phyloP scores from a whole-genome alignment of 2,329 filamentous ascomycete genomes.

The Emmonsia crescens region DNA sequence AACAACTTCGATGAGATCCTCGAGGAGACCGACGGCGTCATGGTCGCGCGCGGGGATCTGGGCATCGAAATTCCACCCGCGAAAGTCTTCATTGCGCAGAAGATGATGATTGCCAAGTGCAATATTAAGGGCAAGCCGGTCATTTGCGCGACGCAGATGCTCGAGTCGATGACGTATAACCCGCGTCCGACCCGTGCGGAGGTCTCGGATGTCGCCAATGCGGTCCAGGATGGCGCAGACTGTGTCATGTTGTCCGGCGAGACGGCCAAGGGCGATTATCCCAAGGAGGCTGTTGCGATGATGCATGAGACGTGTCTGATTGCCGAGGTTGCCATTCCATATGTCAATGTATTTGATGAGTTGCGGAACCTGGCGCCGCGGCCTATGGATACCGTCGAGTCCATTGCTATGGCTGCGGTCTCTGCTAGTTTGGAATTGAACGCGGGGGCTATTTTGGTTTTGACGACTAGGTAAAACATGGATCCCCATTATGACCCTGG shows the following conservation, averaged over 20 bases:
- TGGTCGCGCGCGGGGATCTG: slow-evolving; percentile 97
- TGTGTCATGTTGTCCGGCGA: slow-evolving; percentile 99
- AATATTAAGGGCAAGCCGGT: slow-evolving; percentile 98
- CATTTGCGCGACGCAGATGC: slow-evolving; percentile 98
- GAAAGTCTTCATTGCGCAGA: slow-evolving; percentile 98
- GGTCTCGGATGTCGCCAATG: slow-evolving; percentile 97
- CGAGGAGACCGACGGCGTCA: slow-evolving; percentile 92
- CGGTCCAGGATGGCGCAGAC: slow-evolving; percentile 93
- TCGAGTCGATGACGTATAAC: slow-evolving; percentile 99
- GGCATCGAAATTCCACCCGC: slow-evolving; percentile 98
- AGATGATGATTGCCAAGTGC: slow-evolving; percentile 99
- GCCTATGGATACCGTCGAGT: slow-evolving; percentile 81
- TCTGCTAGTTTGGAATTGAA: slow-evolving; percentile 92
- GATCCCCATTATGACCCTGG: too few relatives aligned
- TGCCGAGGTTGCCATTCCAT: slow-evolving; percentile 94
- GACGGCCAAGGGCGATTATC: slow-evolving; percentile 96
- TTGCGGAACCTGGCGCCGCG: slow-evolving; percentile 71
- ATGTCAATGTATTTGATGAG: slow-evolving; percentile 94
- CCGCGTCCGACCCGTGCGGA: slow-evolving; percentile 94
- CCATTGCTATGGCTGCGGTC: slow-evolving; percentile 93
- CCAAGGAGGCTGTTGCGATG: slow-evolving; percentile 82
- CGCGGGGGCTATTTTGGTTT: slow-evolving; percentile 87
- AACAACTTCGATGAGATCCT: slow-evolving; percentile 99
- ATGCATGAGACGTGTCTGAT: slow-evolving; percentile 98
- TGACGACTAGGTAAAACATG: slow-evolving; percentile 84